These are phyloP conservation scores for Neodidymelliopsis sp. DNA, from an alignment of 2,329 filamentous ascomycete species.

Conservation along the genomic window DNA sequence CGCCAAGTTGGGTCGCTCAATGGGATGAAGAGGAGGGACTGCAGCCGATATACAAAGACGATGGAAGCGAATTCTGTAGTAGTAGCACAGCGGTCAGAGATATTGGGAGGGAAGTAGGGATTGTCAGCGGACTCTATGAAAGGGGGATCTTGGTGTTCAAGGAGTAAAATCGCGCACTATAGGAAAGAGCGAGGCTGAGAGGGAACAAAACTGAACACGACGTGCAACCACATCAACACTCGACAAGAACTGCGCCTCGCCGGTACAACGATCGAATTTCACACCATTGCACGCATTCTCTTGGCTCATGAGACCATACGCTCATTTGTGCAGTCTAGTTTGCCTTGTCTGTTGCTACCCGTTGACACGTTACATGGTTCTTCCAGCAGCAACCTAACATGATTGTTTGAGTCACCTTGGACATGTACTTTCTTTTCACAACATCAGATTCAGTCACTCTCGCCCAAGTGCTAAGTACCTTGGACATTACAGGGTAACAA, in stretches of 20 bases:
- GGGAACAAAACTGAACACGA: too few relatives aligned
- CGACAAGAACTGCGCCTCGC: neutral
- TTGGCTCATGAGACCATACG: neutral
- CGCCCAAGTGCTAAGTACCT: too few relatives aligned
- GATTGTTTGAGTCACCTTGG: neutral
- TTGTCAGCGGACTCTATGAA: conserved; percentile 53
- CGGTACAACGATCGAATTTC: neutral
- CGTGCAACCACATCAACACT: too few relatives aligned
- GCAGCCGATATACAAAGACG: conserved; percentile 45
- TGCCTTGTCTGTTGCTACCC: neutral
- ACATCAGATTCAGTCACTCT: neutral
- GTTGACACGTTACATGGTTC: conserved; percentile 4
- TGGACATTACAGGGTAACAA: neutral
- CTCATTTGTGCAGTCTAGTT: neutral
- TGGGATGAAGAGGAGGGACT: conserved; percentile 49
- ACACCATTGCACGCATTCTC: neutral
- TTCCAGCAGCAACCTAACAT: neutral
- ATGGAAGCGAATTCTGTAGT: conserved; percentile 46
- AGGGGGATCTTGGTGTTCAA: conserved; percentile 50
- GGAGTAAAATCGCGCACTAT: conserved; percentile 22
- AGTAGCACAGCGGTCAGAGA: conserved; percentile 51
- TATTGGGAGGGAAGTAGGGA: conserved; percentile 40
- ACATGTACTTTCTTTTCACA: neutral
- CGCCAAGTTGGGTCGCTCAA: conserved; percentile 50
- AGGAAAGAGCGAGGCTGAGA: too few relatives aligned